Percentiles rank a stretch among this genome's conserved stretches.
These are phyloP conservation scores for Populus alba DNA, from an alignment of 345 rosid genomes.

Conservation along the genomic window DNA sequence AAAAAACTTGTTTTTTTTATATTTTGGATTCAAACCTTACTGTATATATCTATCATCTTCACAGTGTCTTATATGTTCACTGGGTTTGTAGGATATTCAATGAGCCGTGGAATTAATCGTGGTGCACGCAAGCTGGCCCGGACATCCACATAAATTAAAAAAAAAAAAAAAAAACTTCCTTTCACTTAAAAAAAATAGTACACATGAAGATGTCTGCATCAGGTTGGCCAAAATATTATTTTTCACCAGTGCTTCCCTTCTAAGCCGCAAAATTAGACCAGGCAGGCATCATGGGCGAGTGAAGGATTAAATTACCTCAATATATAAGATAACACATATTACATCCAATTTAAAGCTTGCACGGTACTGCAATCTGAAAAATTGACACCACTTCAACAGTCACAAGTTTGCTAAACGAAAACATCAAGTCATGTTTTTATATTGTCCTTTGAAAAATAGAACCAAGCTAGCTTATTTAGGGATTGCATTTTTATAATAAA, in stretches of 20 bases:
- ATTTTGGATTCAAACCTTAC: too few species aligned
- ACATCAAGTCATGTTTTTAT: not conserved
- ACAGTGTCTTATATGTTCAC: too few species aligned
- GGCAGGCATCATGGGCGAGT: not conserved
- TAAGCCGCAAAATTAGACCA: not conserved
- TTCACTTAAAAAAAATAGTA: not conserved
- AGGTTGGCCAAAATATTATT: slow-evolving; percentile 3
- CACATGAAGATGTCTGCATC: not conserved
- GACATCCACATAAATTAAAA: too few species aligned
- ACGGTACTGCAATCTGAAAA: not conserved
- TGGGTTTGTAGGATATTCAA: too few species aligned
- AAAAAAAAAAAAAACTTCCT: not conserved
- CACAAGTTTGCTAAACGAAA: not conserved
- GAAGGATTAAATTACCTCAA: not conserved
- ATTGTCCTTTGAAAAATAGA: too few species aligned
- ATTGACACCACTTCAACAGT: not conserved
- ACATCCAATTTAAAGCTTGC: not conserved
- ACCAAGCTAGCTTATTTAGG: too few species aligned
- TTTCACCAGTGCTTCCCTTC: slow-evolving; percentile 9
- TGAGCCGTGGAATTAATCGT: too few species aligned
- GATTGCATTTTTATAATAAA: too few species aligned
- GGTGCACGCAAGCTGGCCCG: too few species aligned
- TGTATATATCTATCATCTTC: too few species aligned
- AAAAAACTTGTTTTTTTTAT: too few species aligned
- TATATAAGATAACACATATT: not conserved